These are phyloP conservation scores for Aureobasidium namibiae DNA, from an alignment of 2,329 filamentous ascomycete genomes.

Conservation along the genomic window DNA sequence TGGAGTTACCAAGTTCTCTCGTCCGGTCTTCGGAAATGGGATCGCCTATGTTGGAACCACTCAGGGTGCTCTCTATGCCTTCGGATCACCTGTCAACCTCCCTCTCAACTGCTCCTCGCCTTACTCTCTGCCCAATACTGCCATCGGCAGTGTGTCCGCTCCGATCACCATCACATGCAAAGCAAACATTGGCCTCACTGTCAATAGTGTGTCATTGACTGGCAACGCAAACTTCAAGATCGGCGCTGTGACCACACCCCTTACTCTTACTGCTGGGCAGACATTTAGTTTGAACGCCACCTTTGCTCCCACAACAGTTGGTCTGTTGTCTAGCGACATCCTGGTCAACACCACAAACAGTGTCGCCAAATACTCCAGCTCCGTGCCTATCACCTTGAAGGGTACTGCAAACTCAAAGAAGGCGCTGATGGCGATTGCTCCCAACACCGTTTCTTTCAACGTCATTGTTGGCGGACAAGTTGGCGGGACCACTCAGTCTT, in stretches of 20 bases:
- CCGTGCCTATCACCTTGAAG: constrained; percentile 39
- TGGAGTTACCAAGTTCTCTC: constrained; percentile 48
- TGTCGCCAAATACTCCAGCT: constrained; percentile 38
- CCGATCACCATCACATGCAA: constrained; percentile 38
- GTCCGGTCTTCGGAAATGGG: constrained; percentile 51
- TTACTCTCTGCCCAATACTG: constrained; percentile 39
- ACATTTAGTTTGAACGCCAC: constrained; percentile 32
- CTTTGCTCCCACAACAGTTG: constrained; percentile 42
- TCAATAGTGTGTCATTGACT: constrained; percentile 34
- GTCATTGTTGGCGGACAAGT: constrained; percentile 36
- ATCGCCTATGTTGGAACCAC: constrained; percentile 47
- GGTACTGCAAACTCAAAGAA: constrained; percentile 42
- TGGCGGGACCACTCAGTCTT: constrained; percentile 34
- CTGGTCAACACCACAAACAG: constrained; percentile 42
- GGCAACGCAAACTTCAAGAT: constrained; percentile 32
- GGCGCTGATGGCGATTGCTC: constrained; percentile 41
- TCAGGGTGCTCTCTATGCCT: constrained; percentile 46
- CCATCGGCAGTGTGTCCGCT: constrained; percentile 31
- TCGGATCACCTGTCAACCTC: constrained; percentile 47
- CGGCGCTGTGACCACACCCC: constrained; percentile 24
- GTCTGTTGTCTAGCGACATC: constrained; percentile 41
- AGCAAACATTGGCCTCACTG: constrained; percentile 37
- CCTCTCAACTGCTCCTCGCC: constrained; percentile 47
- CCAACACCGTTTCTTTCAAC: constrained; percentile 42
- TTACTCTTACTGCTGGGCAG: constrained; percentile 29